Evolutionary conservation across 2,329 filamentous ascomycete genomes (phyloP).

Genomic region (Emergomyces pasteurianus): DNA sequence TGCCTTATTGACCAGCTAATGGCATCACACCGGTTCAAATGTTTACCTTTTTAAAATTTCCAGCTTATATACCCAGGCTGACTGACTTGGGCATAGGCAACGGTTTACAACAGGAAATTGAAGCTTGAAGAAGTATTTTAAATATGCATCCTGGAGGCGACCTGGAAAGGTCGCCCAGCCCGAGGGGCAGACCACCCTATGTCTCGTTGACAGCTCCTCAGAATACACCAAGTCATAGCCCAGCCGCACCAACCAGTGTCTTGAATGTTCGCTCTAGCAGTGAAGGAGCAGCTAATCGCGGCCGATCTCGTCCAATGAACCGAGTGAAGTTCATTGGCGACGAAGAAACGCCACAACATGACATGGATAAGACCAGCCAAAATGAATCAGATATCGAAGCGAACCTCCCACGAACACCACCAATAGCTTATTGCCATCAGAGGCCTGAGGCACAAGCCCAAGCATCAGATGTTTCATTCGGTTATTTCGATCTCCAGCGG

Average conservation of each 20-base stretch:
- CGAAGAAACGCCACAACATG: neutral
- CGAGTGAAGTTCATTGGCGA: slow-evolving; percentile 6
- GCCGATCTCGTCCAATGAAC: neutral
- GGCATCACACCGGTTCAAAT: neutral
- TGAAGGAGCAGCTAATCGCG: neutral
- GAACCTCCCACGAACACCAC: neutral
- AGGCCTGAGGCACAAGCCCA: neutral
- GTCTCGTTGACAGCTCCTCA: neutral
- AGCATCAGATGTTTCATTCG: neutral
- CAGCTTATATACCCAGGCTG: neutral
- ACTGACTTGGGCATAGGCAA: neutral
- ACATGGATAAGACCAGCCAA: neutral
- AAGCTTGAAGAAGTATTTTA: neutral
- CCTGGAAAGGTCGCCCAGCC: neutral
- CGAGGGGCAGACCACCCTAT: neutral
- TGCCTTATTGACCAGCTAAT: no score
- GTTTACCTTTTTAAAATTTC: neutral
- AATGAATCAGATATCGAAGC: neutral
- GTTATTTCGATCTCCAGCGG: neutral
- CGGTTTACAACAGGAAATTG: neutral
- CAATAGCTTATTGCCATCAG: neutral
- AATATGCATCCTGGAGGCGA: neutral
- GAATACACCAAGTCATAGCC: neutral
- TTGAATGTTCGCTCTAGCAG: slow-evolving; percentile 20
- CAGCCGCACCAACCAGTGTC: neutral